phyloP scores from a whole-genome alignment of 768 basidiomycete genomes.

The Amanita rubescens region DNA sequence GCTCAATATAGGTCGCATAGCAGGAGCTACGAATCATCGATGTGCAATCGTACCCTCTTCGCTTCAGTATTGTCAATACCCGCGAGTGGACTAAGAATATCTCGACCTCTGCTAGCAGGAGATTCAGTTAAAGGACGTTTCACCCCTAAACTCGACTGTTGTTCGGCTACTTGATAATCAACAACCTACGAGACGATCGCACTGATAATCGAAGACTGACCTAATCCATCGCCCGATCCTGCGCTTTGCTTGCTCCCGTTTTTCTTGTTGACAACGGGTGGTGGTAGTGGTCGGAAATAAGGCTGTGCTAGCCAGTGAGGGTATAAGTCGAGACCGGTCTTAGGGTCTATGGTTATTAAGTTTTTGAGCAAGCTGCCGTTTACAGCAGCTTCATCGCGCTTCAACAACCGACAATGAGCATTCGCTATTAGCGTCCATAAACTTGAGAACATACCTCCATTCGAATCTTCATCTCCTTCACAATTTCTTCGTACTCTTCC shows the following conservation, averaged over 20 bases:
- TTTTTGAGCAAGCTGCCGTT: conserved; percentile 20
- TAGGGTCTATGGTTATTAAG: conserved; percentile 24
- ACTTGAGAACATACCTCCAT: conserved; percentile 31
- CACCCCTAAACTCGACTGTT: background rate
- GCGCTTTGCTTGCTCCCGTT: background rate
- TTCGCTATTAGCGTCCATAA: conserved; percentile 6
- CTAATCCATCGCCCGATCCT: background rate
- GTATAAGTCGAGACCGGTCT: conserved; percentile 29
- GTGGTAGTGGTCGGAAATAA: conserved; percentile 43
- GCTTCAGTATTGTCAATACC: background rate
- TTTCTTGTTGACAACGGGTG: background rate
- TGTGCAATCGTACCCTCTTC: background rate
- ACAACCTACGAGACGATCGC: background rate
- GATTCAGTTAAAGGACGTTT: background rate
- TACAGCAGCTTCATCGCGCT: conserved; percentile 43
- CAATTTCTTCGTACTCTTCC: conserved; percentile 44
- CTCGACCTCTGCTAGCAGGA: background rate
- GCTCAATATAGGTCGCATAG: too few relatives aligned
- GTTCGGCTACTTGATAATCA: background rate
- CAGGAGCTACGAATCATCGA: background rate
- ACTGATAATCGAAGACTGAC: background rate
- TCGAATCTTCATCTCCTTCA: conserved; percentile 49
- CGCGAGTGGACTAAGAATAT: background rate
- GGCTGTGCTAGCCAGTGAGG: conserved; percentile 55
- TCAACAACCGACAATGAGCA: conserved; percentile 1